Evolutionary conservation across 208 protist species (phyloP).

Genomic region (Trichomonas vaginalis): DNA sequence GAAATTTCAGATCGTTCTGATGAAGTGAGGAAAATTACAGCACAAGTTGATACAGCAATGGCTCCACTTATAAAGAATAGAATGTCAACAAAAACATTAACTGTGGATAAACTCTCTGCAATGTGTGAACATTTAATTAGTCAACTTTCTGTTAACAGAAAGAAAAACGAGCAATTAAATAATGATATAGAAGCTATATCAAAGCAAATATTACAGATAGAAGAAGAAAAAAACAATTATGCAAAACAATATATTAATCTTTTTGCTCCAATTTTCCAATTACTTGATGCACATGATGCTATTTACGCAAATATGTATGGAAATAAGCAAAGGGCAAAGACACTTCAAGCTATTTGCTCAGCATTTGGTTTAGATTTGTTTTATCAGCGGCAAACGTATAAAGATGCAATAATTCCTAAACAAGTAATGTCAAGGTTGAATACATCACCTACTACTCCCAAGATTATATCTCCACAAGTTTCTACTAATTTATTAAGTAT

Average conservation of each 20-base stretch:
- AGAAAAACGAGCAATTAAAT: neutral
- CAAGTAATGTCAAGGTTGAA: neutral
- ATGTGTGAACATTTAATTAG: neutral
- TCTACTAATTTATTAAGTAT: neutral
- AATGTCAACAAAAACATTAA: neutral
- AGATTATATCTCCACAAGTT: neutral
- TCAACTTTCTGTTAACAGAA: neutral
- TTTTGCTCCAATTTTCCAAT: neutral
- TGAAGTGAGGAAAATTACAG: neutral
- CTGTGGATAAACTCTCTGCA: neutral
- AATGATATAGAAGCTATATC: neutral
- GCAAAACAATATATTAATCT: neutral
- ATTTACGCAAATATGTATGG: neutral
- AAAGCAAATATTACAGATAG: neutral
- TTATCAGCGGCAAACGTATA: neutral
- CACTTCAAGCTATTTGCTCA: neutral
- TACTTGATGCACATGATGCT: neutral
- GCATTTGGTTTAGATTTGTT: neutral
- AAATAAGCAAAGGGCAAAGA: neutral
- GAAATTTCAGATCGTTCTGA: neutral
- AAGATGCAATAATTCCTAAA: neutral
- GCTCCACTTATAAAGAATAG: neutral
- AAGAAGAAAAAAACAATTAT: neutral
- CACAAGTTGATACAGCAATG: neutral
- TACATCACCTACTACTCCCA: neutral